Evolutionary conservation across 176 grass and related monocot species (phyloP), one percentile per base, ranked within the genome.

Genomic region (Juncus effusus): DNA sequence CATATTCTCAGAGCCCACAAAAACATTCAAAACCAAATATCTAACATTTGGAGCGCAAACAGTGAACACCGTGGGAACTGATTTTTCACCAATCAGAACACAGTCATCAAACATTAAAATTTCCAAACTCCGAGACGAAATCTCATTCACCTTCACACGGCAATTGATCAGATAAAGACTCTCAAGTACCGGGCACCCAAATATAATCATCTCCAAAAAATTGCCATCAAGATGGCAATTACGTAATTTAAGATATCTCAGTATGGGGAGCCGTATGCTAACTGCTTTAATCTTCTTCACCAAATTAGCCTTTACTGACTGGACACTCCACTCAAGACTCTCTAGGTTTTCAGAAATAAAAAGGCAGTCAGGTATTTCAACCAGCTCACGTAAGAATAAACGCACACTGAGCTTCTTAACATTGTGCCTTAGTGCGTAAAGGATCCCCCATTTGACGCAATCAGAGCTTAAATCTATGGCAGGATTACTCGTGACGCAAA

Each of bases 161-260:
- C 63, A 66, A 35, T 66, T 10, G 8, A 28, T 11, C 10, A 66
- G 62, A 44, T 10, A 42, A 64, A 68, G 65, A 52, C 13, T 52
- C 12, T 68, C 45, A 1, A 68, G 16, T 11, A 50, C 13, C 1
- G 45, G 47, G 16, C 47, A 68, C 40, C 64, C 47, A 7, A 44
- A 68, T 6, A 54, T 1, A 53, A 68, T 1, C 19, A 37, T 68
- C 6, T 68, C 36, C 14, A 68, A 2, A 6, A 12, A 4, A 54
- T 38, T 38, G n/a, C 10, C n/a, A 41, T 7, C 2, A 7, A 38
- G 19, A 38, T 3, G 3, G 2, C 2, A n/a, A 13, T 51, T 0
- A 37, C 3, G 2, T 36, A 68, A 6, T 2, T 36, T 50, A 13
- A 68, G 3, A 28, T 9, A 47, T 12, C 8, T 65, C 10, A 65